These are phyloP conservation scores for Saposhnikovia divaricata DNA, from an alignment of 129 eudicot genomes.

Conservation along the genomic window DNA sequence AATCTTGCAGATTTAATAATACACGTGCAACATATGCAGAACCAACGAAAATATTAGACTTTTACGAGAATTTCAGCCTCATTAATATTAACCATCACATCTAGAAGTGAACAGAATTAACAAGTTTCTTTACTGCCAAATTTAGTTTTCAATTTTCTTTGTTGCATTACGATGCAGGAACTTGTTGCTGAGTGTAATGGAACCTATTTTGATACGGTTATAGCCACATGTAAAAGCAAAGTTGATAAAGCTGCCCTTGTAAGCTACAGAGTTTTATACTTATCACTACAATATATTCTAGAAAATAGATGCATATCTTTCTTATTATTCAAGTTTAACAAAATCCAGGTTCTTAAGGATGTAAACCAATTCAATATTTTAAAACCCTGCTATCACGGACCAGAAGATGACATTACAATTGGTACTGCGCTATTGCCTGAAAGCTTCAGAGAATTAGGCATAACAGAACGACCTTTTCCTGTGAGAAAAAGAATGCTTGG, in stretches of 20 bases:
- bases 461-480: constrained; percentile 72
- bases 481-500: constrained; percentile 87
- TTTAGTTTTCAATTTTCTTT: background rate
- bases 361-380: constrained; percentile 70
- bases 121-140: background rate
- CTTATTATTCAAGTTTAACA: background rate
- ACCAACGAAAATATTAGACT: background rate
- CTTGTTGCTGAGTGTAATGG: constrained; percentile 52
- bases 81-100: background rate
- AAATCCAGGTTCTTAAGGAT: constrained; percentile 43
- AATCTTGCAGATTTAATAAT: background rate
- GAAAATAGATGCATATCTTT: background rate
- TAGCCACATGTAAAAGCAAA: constrained; percentile 39
- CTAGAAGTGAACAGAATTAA: background rate
- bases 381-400: constrained; percentile 70
- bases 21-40: background rate
- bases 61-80: background rate
- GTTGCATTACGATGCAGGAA: constrained; percentile 52
- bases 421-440: constrained; percentile 35
- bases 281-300: background rate
- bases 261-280: constrained; percentile 4
- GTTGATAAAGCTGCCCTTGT: constrained; percentile 58
- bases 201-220: constrained; percentile 41
- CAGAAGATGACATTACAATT: constrained; percentile 24
- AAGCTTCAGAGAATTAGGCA: constrained; percentile 72